Percentiles rank a stretch among this genome's conserved stretches.
phyloP scores from a whole-genome alignment of 495 filamentous ascomycete genomes.

The Thermochaetoides thermophila region DNA sequence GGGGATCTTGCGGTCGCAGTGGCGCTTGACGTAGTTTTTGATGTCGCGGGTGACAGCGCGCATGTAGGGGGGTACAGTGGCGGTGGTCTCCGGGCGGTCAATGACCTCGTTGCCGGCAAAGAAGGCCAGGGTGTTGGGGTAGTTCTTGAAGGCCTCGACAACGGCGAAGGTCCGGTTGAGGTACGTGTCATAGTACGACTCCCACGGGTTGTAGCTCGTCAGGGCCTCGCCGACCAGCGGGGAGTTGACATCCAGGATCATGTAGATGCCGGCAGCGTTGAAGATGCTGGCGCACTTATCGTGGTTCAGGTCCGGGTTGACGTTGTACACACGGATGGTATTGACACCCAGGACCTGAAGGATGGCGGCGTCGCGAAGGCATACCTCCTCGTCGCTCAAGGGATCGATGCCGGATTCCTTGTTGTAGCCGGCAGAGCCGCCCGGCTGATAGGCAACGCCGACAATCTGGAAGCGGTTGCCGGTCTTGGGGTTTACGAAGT shows the following conservation, averaged over 20 bases:
- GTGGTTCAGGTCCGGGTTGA: conserved; percentile 72
- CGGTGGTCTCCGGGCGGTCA: conserved; percentile 44
- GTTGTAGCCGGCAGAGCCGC: conserved; percentile 69
- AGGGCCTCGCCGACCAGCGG: conserved; percentile 66
- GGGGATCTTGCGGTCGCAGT: conserved; percentile 25
- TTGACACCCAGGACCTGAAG: conserved; percentile 79
- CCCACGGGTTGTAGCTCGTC: conserved; percentile 50
- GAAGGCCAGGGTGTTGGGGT: conserved; percentile 82
- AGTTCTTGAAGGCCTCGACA: conserved; percentile 88
- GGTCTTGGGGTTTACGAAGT: conserved; percentile 72
- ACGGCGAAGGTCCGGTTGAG: conserved; percentile 74
- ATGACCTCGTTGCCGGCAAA: conserved; percentile 93
- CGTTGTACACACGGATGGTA: conserved; percentile 87
- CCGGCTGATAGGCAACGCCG: conserved; percentile 90
- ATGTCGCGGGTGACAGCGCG: conserved; percentile 72
- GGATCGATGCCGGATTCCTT: conserved; percentile 47
- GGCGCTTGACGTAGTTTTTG: conserved; percentile 57
- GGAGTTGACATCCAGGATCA: conserved; percentile 78
- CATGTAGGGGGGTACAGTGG: conserved; percentile 49
- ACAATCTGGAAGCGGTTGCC: conserved; percentile 76
- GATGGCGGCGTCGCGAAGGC: conserved; percentile 80
- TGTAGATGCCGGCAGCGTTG: conserved; percentile 52
- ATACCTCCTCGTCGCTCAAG: conserved; percentile 56
- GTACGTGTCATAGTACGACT: conserved; percentile 61
- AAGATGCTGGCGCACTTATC: conserved; percentile 84